Evolutionary conservation across 352 stramenopile species (phyloP).

Genomic region (Phytopythium cucurbitacearum): DNA sequence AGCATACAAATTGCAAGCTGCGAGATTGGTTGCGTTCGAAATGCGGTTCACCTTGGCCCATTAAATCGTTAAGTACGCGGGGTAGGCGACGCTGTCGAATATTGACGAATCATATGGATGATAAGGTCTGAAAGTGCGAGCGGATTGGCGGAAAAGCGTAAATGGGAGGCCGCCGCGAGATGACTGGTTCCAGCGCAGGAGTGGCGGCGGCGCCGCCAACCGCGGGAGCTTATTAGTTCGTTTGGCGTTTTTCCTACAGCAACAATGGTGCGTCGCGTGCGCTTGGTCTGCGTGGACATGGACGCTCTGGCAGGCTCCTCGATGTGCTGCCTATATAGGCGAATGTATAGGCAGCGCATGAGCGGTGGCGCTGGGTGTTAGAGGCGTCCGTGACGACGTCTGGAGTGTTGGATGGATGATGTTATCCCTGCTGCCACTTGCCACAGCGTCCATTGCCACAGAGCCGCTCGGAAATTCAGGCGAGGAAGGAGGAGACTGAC

Average conservation of each 20-base stretch:
- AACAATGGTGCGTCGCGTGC: constrained; percentile 66
- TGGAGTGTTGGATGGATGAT: background rate
- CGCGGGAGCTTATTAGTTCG: constrained; percentile 56
- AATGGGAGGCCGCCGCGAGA: constrained; percentile 33
- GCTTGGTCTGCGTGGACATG: background rate
- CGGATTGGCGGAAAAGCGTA: constrained; percentile 33
- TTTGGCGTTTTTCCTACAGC: constrained; percentile 84
- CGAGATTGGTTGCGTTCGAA: constrained; percentile 2
- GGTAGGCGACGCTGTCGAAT: constrained; percentile 1
- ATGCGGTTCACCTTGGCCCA: constrained; percentile 7
- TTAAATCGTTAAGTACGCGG: background rate
- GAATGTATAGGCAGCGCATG: too few relatives aligned
- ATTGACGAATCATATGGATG: constrained; percentile 28
- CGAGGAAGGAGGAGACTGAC: constrained; percentile 1
- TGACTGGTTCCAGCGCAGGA: constrained; percentile 68
- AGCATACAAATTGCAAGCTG: constrained; percentile 12
- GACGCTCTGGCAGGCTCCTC: background rate
- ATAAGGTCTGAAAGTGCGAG: background rate
- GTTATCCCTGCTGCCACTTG: too few relatives aligned
- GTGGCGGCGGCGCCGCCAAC: constrained; percentile 12
- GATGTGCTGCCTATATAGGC: too few relatives aligned
- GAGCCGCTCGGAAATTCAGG: background rate
- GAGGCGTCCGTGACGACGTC: background rate
- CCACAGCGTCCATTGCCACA: too few relatives aligned
- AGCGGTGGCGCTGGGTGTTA: background rate